Base-by-base conservation (phyloP, 2,329 filamentous ascomycete species). In the Talaromyces sp. region DNA sequence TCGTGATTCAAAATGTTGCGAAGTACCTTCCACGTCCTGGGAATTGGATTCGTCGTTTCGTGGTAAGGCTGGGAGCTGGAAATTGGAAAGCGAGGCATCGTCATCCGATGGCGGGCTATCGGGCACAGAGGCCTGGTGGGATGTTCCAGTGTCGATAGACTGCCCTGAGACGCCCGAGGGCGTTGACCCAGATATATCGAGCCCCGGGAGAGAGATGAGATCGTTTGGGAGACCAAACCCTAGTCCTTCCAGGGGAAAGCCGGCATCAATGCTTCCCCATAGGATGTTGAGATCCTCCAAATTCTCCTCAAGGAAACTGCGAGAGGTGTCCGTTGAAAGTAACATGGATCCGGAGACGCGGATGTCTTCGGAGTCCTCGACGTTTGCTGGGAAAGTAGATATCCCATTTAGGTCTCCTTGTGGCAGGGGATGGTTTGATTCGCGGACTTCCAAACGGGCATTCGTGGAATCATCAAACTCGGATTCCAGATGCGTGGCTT, bases 1-100 rank as follows among this genome's bases (percentile, higher is more conserved):
- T 43, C n/a, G 31, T 58, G 56, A 57, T 5, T 57, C 31, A 14
- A 41, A 52, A 32, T 35, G 29, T 38, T 52, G 46, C 29, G 29
- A 57, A 38, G 56, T 17, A 41, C 21, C 29, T 58, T 58, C 56
- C 21, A 52, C 56, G 8, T 57, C 56, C 29, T 58, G 48, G 43
- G 56, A 58, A 58, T 53, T 43, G 32, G 56, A 52, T 57, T 58
- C 46, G 56, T 58, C 56, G 48, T 58, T 58, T 58, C 32, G 56
- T 29, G 48, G 48, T 58, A 58, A 53, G n/a, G 56, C 43, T 58
- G 56, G 56, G 17, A 58, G 56, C 52, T 58, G 56, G n/a, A 53
- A 58, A 43, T 58, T 53, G 48, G 56, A 58, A 53, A 58, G 56
- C 50, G 56, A 58, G 56, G 56, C 56, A 53, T 43, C 56, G 32